Percentiles rank a stretch among this genome's conserved stretches.
These are phyloP conservation scores for Nemania serpens DNA, from an alignment of 2,329 filamentous ascomycete species.

Conservation along the genomic window DNA sequence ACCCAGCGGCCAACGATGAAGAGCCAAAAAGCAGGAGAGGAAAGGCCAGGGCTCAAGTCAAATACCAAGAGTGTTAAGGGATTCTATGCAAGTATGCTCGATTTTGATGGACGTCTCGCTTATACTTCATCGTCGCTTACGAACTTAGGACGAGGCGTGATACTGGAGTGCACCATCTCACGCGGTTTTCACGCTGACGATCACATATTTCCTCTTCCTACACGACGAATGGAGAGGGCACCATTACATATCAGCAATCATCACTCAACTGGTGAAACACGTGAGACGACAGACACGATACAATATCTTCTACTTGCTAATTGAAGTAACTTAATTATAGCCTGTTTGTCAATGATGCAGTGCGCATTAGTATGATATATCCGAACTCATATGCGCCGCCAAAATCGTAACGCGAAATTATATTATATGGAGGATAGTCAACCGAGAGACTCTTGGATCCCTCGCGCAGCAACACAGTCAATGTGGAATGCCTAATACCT, in stretches of 20 bases:
- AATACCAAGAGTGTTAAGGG: neutral
- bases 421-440: too few species aligned
- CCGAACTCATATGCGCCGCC: neutral
- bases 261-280: neutral
- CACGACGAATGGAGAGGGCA: neutral
- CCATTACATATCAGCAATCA: neutral
- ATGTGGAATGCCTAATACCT: too few species aligned
- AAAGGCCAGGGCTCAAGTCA: too few species aligned
- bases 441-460: neutral
- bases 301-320: neutral
- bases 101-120: neutral
- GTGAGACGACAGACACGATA: neutral
- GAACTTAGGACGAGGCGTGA: conserved; percentile 1
- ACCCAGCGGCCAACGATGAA: neutral
- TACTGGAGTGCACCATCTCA: neutral
- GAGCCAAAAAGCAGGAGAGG: neutral
- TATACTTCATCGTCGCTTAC: conserved; percentile 13
- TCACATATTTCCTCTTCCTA: neutral
- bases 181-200: too few species aligned
- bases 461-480: neutral
- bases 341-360: neutral
- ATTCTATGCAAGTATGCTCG: conserved; percentile 13
- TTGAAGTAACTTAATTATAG: neutral
- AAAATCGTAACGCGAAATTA: too few species aligned
- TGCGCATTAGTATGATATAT: neutral